A percentile compares a stretch with the other conserved stretches of the same genome.
Conservation (phyloP, 352 stramenopile genomes). For the Pythium rishiriense region DNA sequence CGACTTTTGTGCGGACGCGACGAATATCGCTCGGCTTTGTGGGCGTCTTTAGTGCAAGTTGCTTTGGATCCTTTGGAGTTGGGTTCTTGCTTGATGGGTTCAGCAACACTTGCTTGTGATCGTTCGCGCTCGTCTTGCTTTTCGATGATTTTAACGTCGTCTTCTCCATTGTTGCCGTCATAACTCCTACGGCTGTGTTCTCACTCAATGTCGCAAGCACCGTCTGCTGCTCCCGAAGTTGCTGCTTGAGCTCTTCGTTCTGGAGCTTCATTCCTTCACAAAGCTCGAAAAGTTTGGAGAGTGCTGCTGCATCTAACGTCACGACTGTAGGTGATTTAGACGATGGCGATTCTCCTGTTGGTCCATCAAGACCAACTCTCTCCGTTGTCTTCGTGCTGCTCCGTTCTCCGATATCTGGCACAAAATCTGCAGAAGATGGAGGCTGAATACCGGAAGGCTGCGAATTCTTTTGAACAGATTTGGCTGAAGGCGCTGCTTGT, state of each 20-base stretch:
- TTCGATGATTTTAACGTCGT: background rate
- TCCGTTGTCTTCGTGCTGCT: background rate
- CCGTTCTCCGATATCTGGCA: background rate
- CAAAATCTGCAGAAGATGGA: background rate
- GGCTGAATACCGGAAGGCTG: background rate
- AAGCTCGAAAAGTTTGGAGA: slow-evolving; percentile 54
- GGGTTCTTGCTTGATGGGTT: background rate
- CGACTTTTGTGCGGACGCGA: background rate
- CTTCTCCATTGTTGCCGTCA: background rate
- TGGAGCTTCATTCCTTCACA: slow-evolving; percentile 58
- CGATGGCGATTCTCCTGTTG: background rate
- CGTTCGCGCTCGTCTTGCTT: background rate
- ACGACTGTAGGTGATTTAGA: background rate
- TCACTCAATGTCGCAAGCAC: slow-evolving; percentile 37
- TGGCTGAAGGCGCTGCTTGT: background rate
- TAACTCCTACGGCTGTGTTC: background rate
- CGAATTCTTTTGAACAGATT: background rate
- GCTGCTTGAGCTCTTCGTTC: slow-evolving; percentile 59
- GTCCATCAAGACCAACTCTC: background rate
- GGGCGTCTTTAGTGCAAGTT: background rate
- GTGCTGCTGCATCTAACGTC: slow-evolving; percentile 26
- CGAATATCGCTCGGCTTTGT: background rate
- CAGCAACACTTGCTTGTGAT: background rate
- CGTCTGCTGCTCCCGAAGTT: slow-evolving; percentile 44
- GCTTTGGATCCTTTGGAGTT: background rate